A percentile compares a stretch with the other conserved stretches of the same genome.
These are phyloP conservation scores for Chaetomiaceae sp. DNA, from an alignment of 2,329 filamentous ascomycete genomes.

Conservation along the genomic window DNA sequence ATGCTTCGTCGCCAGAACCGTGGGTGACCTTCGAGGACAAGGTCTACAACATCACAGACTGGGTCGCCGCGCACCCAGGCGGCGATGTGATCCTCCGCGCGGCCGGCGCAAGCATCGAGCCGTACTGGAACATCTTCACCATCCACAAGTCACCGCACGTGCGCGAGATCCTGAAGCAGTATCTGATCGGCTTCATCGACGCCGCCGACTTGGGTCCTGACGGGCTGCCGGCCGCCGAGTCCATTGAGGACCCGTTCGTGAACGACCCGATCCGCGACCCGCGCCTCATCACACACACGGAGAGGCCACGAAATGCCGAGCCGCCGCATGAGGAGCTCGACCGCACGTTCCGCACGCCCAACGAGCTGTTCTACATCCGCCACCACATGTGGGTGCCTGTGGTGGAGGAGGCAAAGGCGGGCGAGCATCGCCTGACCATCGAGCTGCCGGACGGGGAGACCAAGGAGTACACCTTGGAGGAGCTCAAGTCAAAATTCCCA, in stretches of 20 bases:
- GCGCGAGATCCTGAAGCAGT: slow-evolving; percentile 60
- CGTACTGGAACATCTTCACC: slow-evolving; percentile 66
- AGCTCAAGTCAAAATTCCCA: slow-evolving; percentile 50
- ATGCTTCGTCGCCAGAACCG: slow-evolving; percentile 48
- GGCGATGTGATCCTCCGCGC: slow-evolving; percentile 65
- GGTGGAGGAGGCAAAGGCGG: slow-evolving; percentile 36
- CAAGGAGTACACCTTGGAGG: slow-evolving; percentile 49
- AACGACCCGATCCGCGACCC: slow-evolving; percentile 50
- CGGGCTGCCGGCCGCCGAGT: slow-evolving; percentile 48
- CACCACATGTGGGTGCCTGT: slow-evolving; percentile 62
- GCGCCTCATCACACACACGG: slow-evolving; percentile 47
- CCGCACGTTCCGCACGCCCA: slow-evolving; percentile 50
- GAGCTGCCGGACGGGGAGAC: slow-evolving; percentile 53
- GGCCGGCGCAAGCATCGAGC: slow-evolving; percentile 60
- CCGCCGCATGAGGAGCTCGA: slow-evolving; percentile 48
- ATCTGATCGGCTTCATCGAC: slow-evolving; percentile 59
- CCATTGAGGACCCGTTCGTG: slow-evolving; percentile 58
- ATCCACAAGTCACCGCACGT: slow-evolving; percentile 65
- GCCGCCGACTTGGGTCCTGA: slow-evolving; percentile 50
- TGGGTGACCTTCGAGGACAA: slow-evolving; percentile 63
- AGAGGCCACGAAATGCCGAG: slow-evolving; percentile 58
- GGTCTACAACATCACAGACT: slow-evolving; percentile 68
- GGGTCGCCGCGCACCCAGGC: slow-evolving; percentile 61
- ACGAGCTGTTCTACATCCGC: slow-evolving; percentile 54
- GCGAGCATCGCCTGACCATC: slow-evolving; percentile 45